Base-by-base conservation (phyloP, 495 filamentous ascomycete species). In the Trichoderma orchidacearum region DNA sequence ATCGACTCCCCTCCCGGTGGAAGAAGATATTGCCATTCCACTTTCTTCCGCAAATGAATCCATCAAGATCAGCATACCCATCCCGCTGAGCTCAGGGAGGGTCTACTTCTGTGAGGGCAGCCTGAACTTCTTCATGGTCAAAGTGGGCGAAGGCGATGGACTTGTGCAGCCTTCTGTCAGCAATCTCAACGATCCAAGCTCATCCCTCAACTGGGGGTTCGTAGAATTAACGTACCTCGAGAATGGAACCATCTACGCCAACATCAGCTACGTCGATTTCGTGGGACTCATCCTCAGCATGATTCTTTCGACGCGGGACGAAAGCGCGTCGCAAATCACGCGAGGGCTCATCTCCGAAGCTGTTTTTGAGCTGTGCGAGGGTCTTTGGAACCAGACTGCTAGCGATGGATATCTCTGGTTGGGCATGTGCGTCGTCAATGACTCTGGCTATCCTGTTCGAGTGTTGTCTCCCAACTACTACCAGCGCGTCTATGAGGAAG, bases 231-330 rank as follows among this genome's bases (percentile, higher is more conserved):
- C 56, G 30, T 23, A 4, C 51, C 30, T 18, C 17, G 2, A 13
- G 3, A 32, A 54, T 23, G 32, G 32, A 3, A 9, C 56, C 11
- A 62, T 76, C 30, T 77, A 63, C 35, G 71, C 70, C 60, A 74
- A 77, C 60, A 70, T 77, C 54, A 69, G 63, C 50, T 75, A 71
- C 57, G 74, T 77, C 21, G 74, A 77, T 58, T 77, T 77, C 55
- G 72, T 75, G 56, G 72, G 72, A 29, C 60, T 75, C 7, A 58
- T 66, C 23, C 64, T 76, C 45, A 66, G 70, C 18, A 71, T 76
- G 64, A 62, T 56, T 9, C 56, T 77, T 17, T 67, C 65, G 12
- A 60, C 66, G 15, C 59, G 55, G 35, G 59, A 15, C 50, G 68
- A 66, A 12, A 54, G 59, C 36, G 21, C 1, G 8, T 61, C 55